phyloP scores from a whole-genome alignment of 2,329 filamentous ascomycete species.

The Orbilia blumenaviensis region DNA sequence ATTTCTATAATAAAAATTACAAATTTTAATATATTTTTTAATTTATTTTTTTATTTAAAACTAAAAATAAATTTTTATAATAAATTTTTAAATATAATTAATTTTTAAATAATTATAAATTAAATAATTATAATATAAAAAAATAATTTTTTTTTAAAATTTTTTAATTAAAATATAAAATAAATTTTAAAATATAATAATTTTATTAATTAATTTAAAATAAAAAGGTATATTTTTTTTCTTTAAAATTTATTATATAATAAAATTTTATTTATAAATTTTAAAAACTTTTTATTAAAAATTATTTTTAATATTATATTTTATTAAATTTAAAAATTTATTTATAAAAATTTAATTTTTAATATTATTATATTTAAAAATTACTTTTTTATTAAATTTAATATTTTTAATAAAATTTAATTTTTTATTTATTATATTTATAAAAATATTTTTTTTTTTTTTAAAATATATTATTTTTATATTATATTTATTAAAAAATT shows the following conservation, averaged over 20 bases:
- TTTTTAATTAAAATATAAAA: constrained; percentile 19
- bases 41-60: constrained; percentile 19
- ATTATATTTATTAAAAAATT: constrained; percentile 31
- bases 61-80: constrained; percentile 3
- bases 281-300: too few species aligned
- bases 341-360: neutral
- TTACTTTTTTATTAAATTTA: constrained; percentile 14
- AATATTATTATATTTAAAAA: constrained; percentile 21
- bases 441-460: constrained; percentile 17
- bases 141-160: constrained; percentile 1
- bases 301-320: neutral
- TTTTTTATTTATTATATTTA: constrained; percentile 2
- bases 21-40: constrained; percentile 15
- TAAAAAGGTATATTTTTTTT: too few species aligned
- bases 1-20: too few species aligned
- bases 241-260: too few species aligned
- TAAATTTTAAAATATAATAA: neutral
- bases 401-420: constrained; percentile 7
- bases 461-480: constrained; percentile 38
- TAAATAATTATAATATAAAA: constrained; percentile 4
- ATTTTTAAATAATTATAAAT: constrained; percentile 22
- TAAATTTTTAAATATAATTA: neutral
- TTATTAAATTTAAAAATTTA: neutral
- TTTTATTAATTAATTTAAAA: neutral
- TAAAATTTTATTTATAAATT: too few species aligned